These are phyloP conservation scores for Fusarium tanahbumbuense DNA, from an alignment of 2,329 filamentous ascomycete genomes.

Conservation along the genomic window DNA sequence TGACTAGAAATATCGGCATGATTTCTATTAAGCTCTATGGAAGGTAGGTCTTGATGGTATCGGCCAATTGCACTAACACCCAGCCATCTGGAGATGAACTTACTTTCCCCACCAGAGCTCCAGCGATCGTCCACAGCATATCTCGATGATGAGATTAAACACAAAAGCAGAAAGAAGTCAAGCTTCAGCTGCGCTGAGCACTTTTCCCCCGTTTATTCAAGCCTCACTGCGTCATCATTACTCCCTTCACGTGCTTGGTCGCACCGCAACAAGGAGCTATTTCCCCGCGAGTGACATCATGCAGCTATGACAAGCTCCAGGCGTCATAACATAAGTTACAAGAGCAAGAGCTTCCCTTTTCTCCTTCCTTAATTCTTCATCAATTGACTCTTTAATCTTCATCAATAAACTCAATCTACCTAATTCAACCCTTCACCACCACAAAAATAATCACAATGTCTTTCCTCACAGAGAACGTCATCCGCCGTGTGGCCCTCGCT, in stretches of 20 bases:
- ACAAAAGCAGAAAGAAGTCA: slow-evolving; percentile 13
- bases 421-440: not conserved
- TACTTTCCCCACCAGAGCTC: slow-evolving; percentile 22
- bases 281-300: slow-evolving; percentile 47
- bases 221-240: slow-evolving; percentile 45
- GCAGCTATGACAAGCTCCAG: slow-evolving; percentile 23
- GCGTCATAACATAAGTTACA: slow-evolving; percentile 40
- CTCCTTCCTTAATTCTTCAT: slow-evolving; percentile 11
- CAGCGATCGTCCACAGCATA: slow-evolving; percentile 28
- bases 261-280: slow-evolving; percentile 36
- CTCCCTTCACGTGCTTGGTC: slow-evolving; percentile 39
- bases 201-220: slow-evolving; percentile 21
- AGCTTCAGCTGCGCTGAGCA: slow-evolving; percentile 3
- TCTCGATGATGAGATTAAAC: slow-evolving; percentile 32
- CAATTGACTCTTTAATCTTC: slow-evolving; percentile 21
- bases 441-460: slow-evolving; percentile 57
- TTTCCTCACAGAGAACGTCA: slow-evolving; percentile 60
- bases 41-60: slow-evolving; percentile 4
- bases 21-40: not conserved
- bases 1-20: not conserved
- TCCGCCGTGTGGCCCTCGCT: slow-evolving; percentile 57
- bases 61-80: slow-evolving; percentile 19
- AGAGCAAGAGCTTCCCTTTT: slow-evolving; percentile 26
- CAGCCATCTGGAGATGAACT: not conserved
- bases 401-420: not conserved